A percentile compares a stretch with the other conserved stretches of the same genome.
phyloP scores from a whole-genome alignment of 371 early-diverging fungal genomes.

The Mortierella sp. region DNA sequence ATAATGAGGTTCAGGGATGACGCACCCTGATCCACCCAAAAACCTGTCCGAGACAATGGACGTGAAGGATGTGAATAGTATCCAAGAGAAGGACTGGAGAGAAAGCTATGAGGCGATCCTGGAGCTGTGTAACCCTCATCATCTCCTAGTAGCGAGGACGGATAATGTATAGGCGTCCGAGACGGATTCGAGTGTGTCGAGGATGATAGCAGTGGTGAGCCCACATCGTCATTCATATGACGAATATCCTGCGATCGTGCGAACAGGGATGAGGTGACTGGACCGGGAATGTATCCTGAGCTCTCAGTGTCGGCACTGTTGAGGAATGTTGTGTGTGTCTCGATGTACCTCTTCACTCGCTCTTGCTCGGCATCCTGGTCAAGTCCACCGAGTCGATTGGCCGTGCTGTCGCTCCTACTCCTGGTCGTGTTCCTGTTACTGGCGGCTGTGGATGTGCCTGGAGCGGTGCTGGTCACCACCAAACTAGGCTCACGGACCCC shows the following conservation, averaged over 20 bases:
- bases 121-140: conserved; percentile 19
- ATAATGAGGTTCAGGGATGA: conserved; percentile 40
- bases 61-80: conserved; percentile 43
- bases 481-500: too few relatives aligned
- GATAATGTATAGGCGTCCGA: conserved; percentile 13
- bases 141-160: conserved; percentile 27
- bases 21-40: conserved; percentile 33
- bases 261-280: not conserved
- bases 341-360: conserved; percentile 23
- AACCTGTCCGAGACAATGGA: conserved; percentile 35
- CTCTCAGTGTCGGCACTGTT: conserved; percentile 40
- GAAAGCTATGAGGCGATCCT: conserved; percentile 28
- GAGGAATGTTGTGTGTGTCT: conserved; percentile 33
- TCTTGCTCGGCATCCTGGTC: not conserved
- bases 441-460: not conserved
- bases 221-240: not conserved
- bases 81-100: conserved; percentile 33
- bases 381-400: not conserved
- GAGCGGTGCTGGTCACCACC: too few relatives aligned
- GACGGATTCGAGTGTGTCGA: conserved; percentile 5
- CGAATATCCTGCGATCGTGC: not conserved
- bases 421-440: conserved; percentile 3
- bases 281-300: conserved; percentile 27
- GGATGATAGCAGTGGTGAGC: not conserved
- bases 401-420: not conserved